Conservation (phyloP, 2,329 filamentous ascomycete genomes). For the Aspergillus persii region DNA sequence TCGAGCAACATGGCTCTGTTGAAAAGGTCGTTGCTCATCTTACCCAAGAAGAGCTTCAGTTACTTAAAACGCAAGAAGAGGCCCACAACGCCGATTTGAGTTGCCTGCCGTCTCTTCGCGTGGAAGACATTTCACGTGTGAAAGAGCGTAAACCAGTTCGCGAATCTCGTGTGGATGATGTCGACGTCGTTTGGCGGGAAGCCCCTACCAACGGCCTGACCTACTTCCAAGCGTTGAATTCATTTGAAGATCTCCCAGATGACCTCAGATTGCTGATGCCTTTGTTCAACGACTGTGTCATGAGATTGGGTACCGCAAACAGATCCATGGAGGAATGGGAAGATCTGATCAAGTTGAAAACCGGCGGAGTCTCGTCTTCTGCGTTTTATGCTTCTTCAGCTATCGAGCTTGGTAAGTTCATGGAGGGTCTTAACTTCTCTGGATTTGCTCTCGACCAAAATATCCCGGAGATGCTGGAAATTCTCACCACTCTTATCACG, state of each 20-base stretch:
- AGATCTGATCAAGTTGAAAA: constrained; percentile 93
- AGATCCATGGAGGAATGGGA: constrained; percentile 93
- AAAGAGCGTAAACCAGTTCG: constrained; percentile 71
- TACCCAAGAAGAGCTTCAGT: constrained; percentile 72
- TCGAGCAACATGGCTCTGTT: constrained; percentile 66
- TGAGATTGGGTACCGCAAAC: constrained; percentile 85
- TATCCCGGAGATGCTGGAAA: constrained; percentile 83
- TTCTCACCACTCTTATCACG: constrained; percentile 74
- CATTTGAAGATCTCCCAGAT: constrained; percentile 73
- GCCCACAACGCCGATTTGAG: constrained; percentile 81
- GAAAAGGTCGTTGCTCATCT: constrained; percentile 70
- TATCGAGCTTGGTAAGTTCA: constrained; percentile 64
- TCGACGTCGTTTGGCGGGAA: constrained; percentile 83
- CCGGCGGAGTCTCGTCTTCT: constrained; percentile 80
- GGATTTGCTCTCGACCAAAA: constrained; percentile 90
- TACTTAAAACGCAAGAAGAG: constrained; percentile 79
- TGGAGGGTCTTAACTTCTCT: constrained; percentile 78
- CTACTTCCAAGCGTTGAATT: constrained; percentile 88
- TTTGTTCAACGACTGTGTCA: constrained; percentile 85
- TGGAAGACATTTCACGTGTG: constrained; percentile 80
- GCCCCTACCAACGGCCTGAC: constrained; percentile 93
- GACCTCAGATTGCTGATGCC: constrained; percentile 83
- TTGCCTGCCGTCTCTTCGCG: constrained; percentile 82
- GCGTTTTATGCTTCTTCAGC: constrained; percentile 82
- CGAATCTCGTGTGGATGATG: constrained; percentile 56